Percentiles rank a stretch among this genome's conserved stretches.
Conservation (phyloP, 1,284 basidiomycete species). For the Pseudozyma sp. region DNA sequence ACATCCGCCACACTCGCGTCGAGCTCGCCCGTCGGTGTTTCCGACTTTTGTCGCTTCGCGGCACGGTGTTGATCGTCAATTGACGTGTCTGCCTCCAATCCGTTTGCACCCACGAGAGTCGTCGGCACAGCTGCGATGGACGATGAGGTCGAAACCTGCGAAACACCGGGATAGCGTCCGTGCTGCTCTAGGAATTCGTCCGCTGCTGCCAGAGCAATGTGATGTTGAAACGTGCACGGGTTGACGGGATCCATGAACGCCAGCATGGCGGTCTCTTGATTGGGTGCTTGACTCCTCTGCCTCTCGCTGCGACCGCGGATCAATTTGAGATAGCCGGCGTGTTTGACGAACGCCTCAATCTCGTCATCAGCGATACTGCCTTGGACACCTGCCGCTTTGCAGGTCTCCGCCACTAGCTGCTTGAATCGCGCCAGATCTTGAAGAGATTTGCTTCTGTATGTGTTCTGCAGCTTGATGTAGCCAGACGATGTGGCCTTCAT, state of each 20-base stretch:
- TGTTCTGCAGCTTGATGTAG: slow-evolving; percentile 82
- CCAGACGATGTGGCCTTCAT: slow-evolving; percentile 90
- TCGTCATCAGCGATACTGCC: slow-evolving; percentile 70
- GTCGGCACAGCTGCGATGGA: slow-evolving; percentile 2
- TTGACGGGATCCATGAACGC: slow-evolving; percentile 63
- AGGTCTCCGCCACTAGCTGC: slow-evolving; percentile 49
- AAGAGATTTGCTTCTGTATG: slow-evolving; percentile 80
- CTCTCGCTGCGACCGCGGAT: slow-evolving; percentile 77
- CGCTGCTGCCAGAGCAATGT: slow-evolving; percentile 70
- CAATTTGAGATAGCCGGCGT: slow-evolving; percentile 83
- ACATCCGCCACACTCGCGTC: slow-evolving; percentile 30
- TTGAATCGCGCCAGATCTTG: slow-evolving; percentile 76
- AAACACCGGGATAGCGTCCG: slow-evolving; percentile 70
- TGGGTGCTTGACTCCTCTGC: slow-evolving; percentile 67
- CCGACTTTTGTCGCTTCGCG: slow-evolving; percentile 48
- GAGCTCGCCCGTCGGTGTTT: slow-evolving; percentile 44
- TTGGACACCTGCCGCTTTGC: slow-evolving; percentile 56
- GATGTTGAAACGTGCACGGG: slow-evolving; percentile 60
- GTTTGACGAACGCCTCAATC: slow-evolving; percentile 88
- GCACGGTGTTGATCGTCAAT: slow-evolving; percentile 15
- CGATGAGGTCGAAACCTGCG: slow-evolving; percentile 14
- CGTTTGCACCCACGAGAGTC: neutral
- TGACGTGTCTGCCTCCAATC: neutral
- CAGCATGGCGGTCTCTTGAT: slow-evolving; percentile 45
- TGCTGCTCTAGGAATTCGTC: slow-evolving; percentile 70